Evolutionary conservation across 495 filamentous ascomycete species (phyloP).

Genomic region (Aspergillus asperescens): DNA sequence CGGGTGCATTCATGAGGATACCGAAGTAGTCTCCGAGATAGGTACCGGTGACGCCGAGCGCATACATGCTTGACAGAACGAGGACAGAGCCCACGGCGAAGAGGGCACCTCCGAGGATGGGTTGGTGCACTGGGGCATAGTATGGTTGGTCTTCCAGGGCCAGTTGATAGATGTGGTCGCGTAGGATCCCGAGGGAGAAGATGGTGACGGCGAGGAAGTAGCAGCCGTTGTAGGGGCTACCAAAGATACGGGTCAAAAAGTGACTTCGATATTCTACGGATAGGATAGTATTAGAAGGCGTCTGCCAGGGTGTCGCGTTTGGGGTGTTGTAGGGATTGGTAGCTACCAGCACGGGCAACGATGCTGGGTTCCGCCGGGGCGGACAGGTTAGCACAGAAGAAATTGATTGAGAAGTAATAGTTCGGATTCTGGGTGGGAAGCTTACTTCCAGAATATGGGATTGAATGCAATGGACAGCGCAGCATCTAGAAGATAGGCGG

Average conservation of each 20-base stretch:
- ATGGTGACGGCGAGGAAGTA: constrained; percentile 85
- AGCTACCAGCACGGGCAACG: constrained; percentile 45
- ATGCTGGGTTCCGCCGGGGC: constrained; percentile 25
- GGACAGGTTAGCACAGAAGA: constrained; percentile 16
- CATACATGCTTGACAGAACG: constrained; percentile 83
- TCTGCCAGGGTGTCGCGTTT: constrained; percentile 5
- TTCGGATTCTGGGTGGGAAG: constrained; percentile 2
- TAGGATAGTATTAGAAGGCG: constrained; percentile 2
- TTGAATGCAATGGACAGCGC: constrained; percentile 50
- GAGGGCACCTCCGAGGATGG: constrained; percentile 63
- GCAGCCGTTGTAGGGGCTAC: constrained; percentile 68
- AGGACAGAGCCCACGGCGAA: constrained; percentile 75
- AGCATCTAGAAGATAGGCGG: constrained; percentile 31
- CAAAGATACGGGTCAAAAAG: constrained; percentile 81
- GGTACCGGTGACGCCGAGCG: constrained; percentile 91
- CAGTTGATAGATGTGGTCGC: constrained; percentile 61
- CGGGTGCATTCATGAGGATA: constrained; percentile 90
- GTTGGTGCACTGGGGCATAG: constrained; percentile 58
- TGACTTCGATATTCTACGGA: constrained; percentile 82
- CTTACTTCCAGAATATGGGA: constrained; percentile 56
- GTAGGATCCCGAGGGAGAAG: constrained; percentile 83
- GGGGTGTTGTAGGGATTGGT: constrained; percentile 8
- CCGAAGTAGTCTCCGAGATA: constrained; percentile 98
- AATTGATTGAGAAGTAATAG: neutral
- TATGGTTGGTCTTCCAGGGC: constrained; percentile 40